phyloP scores from a whole-genome alignment of 768 basidiomycete species.

The Chalciporus pseudorubinellus region DNA sequence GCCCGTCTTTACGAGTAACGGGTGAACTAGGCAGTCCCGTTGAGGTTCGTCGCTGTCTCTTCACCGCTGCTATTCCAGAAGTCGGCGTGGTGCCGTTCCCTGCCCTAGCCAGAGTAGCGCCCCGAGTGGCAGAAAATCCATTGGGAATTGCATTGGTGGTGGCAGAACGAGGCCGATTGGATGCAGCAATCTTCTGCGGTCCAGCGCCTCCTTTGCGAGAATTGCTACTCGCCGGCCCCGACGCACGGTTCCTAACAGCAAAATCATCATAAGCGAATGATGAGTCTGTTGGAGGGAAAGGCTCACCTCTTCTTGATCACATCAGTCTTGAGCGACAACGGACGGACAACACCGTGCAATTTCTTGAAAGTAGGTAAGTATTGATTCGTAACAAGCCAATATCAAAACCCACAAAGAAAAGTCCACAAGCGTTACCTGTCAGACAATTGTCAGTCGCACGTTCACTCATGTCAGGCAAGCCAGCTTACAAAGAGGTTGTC shows the following conservation, averaged over 20 bases:
- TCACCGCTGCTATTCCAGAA: conserved; percentile 48
- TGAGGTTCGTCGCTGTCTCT: conserved; percentile 80
- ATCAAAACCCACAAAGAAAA: conserved; percentile 77
- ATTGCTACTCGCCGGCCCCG: conserved; percentile 63
- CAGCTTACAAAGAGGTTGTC: conserved; percentile 81
- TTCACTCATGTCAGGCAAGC: conserved; percentile 4
- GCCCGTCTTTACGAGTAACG: conserved; percentile 31
- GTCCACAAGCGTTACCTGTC: conserved; percentile 84
- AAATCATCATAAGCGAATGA: not conserved
- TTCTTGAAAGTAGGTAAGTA: conserved; percentile 53
- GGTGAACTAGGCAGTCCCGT: conserved; percentile 46
- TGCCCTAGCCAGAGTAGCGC: conserved; percentile 33
- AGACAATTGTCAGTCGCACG: conserved; percentile 13
- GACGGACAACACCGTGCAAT: conserved; percentile 92
- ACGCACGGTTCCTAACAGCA: conserved; percentile 67
- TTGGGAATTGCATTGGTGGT: conserved; percentile 60
- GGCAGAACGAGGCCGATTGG: conserved; percentile 66
- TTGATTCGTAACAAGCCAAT: not conserved
- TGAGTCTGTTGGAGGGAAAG: not conserved
- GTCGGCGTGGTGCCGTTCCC: conserved; percentile 17
- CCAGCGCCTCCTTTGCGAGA: conserved; percentile 61
- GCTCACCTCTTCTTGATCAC: conserved; percentile 92
- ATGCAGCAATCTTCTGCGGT: conserved; percentile 74
- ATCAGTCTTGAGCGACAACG: conserved; percentile 93
- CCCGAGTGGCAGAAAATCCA: conserved; percentile 42